These are phyloP conservation scores for Lyophyllum semitale DNA, from an alignment of 768 basidiomycete species.

Conservation along the genomic window DNA sequence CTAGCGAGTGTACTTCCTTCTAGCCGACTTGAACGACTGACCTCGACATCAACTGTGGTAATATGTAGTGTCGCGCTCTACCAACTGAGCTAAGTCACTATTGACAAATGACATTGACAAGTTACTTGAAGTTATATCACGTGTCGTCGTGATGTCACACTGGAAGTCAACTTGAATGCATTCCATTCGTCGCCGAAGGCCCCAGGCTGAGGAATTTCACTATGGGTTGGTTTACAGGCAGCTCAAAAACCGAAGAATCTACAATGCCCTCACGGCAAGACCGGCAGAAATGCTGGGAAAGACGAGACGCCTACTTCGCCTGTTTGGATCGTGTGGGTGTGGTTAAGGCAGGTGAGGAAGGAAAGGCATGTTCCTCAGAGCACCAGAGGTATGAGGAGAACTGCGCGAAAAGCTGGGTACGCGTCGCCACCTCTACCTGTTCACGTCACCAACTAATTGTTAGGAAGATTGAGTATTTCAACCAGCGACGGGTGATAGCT, in stretches of 20 bases:
- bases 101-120: not conserved
- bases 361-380: conserved; percentile 61
- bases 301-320: conserved; percentile 79
- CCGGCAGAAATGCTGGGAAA: conserved; percentile 84
- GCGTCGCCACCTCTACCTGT: conserved; percentile 24
- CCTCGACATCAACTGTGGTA: conserved; percentile 1
- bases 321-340: conserved; percentile 77
- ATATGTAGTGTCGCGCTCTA: conserved; percentile 14
- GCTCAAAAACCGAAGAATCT: conserved; percentile 39
- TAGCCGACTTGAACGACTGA: conserved; percentile 15
- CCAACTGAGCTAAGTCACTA: conserved; percentile 19
- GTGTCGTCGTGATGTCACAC: too few species aligned
- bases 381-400: conserved; percentile 63
- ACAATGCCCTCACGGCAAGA: conserved; percentile 56
- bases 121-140: not conserved
- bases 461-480: conserved; percentile 88
- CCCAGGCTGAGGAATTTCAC: too few species aligned
- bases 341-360: conserved; percentile 69
- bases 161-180: not conserved
- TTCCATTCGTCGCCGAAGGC: not conserved
- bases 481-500: conserved; percentile 82
- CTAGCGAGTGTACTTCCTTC: too few species aligned
- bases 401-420: conserved; percentile 91
- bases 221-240: conserved; percentile 47
- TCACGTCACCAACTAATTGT: conserved; percentile 1